Evolutionary conservation across 2,329 filamentous ascomycete species (phyloP), one percentile per base, ranked within the genome.

Genomic region (Shiraia sp.): DNA sequence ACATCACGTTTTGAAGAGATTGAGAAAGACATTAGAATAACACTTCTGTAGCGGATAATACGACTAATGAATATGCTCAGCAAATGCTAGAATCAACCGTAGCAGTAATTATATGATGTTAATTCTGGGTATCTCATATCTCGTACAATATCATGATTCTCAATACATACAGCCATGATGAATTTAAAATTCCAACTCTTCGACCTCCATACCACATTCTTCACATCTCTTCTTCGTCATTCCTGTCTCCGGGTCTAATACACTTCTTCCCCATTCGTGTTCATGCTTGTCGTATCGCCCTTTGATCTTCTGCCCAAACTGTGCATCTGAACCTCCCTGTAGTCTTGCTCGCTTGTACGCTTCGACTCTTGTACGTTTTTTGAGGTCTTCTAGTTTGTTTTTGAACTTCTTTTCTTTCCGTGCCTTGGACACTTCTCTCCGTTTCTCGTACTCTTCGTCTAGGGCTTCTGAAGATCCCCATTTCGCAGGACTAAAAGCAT

Each of bases 331-430:
- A 2, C 34, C 53, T 7, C 79, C 80, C 40, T 82, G 48, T 26
- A 62, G 14, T 27, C 49, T 48, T 22, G 59, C 59, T 35, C 91
- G 76, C 40, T 90, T 82, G 58, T 92, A 95, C 0, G 91, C 89
- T 57, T 97, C 93, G 0, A 95, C 91, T 32, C 90, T 78, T 10
- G 93, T 99, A 67, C 91, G 85, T 71, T 92, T 91, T 77, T 97
- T 99, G 50, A 99, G 67, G 38, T 97, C 91, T 5, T 87, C 78
- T 24, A 99, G 75, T 73, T 95, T 95, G 44, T 83, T 85, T 63
- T 88, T 90, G 71, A 97, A 97, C 69, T 96, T 95, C 59, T 85
- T 84, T 67, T 96, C 91, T 63, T 95, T 95, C 37, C 90, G 78
- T 33, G 79, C 80, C 72, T 95, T 96, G 71, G 90, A 90, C 40